Base-by-base conservation (phyloP, 2,329 filamentous ascomycete genomes). In the Arthrobotrys entomopaga region DNA sequence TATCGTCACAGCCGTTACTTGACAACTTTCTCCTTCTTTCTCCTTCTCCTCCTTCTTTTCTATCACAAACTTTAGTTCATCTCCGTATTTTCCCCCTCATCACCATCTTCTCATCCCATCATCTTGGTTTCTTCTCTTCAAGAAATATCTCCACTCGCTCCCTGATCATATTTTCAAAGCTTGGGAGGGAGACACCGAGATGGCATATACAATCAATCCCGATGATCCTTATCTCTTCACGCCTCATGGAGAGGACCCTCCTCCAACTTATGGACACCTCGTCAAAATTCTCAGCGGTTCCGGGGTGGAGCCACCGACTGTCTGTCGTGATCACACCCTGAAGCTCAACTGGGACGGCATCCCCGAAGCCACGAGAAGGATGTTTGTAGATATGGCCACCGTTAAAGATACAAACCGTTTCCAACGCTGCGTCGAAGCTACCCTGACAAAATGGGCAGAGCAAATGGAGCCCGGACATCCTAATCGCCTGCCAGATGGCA, bases 341-440 rank as follows among this genome's bases (percentile, higher is more conserved):
- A 24, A 22, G 34, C 52, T 67, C 16, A 67, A 52, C 43, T 74
- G 70, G 70, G 70, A 74, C 13, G 38, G 22, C 8, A 6, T 74
- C 6, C 42, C 57, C 1, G 0, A 20, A 2, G 1, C 70, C 11
- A 43, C 70, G 15, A 48, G 16, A 7, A 64, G 64, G 29, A 74
- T 74, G 70, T 74, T 64, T 20, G 63, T 52, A 34, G 57, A 74
- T 3, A n/a, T 74, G 38, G 70, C 70, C 2, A 61, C 43, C 1
- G 48, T n/a, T 10, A 38, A 74, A 24, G 24, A 46, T 4, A 1
- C n/a, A 11, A 74, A 74, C 43, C 70, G 70, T 13, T 74, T 46
- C 40, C 63, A 74, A 54, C 26, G n/a, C 24, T 52, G 52, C 40
- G 70, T 74, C 29, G 57, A 74, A 24, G 40, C 29, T 4, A 64